phyloP scores from a whole-genome alignment of 345 rosid genomes.

The Citrus mangshanensis region DNA sequence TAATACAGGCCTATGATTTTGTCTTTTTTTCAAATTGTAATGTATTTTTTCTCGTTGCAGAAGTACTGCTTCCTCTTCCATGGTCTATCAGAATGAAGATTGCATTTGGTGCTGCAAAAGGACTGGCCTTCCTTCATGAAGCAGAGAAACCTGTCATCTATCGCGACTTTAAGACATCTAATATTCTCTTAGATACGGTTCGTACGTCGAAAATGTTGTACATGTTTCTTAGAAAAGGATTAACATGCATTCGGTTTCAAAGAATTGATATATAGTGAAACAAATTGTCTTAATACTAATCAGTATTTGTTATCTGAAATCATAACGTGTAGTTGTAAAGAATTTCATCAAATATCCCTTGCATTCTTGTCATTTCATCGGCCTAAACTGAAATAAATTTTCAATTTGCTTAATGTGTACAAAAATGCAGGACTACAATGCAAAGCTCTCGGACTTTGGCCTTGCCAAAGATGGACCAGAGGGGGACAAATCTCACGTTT shows the following conservation, averaged over 20 bases:
- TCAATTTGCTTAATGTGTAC: not conserved
- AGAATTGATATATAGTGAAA: not conserved
- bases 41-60: slow-evolving; percentile 35
- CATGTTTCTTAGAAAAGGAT: not conserved
- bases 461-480: slow-evolving; percentile 97
- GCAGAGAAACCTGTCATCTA: slow-evolving; percentile 96
- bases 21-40: too few species aligned
- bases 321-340: not conserved
- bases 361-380: not conserved
- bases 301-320: not conserved
- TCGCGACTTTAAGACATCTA: slow-evolving; percentile 95
- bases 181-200: slow-evolving; percentile 84
- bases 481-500: slow-evolving; percentile 96
- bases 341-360: not conserved
- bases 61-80: slow-evolving; percentile 86
- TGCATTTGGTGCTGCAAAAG: slow-evolving; percentile 83
- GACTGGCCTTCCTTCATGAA: slow-evolving; percentile 92
- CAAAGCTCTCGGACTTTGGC: slow-evolving; percentile 94
- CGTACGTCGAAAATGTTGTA: slow-evolving; percentile 12
- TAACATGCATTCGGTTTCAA: not conserved
- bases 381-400: not conserved
- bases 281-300: not conserved
- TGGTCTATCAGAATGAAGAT: slow-evolving; percentile 43
- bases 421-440: slow-evolving; percentile 72
- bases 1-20: too few species aligned